Conservation (phyloP, 768 basidiomycete genomes). For the Amanita muscaria region DNA sequence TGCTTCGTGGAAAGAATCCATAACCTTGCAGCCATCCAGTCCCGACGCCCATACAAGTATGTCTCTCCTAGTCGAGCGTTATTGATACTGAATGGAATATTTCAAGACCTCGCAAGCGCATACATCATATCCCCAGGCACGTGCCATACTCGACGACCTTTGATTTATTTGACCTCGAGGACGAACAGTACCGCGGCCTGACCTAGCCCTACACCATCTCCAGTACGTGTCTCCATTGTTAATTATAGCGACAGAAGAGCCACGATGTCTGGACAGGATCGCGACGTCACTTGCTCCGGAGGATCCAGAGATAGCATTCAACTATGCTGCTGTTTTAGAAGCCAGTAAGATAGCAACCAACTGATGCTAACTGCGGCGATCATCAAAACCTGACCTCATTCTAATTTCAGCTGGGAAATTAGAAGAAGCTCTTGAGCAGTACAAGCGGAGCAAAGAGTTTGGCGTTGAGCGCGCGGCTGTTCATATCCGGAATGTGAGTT, state of each 20-base stretch:
- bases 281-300: constrained; percentile 78
- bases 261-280: constrained; percentile 44
- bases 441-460: constrained; percentile 67
- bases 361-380: not conserved
- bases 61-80: constrained; percentile 19
- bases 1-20: constrained; percentile 78
- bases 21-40: constrained; percentile 71
- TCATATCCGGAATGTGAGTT: constrained; percentile 73
- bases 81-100: constrained; percentile 14
- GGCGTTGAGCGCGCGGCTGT: constrained; percentile 78
- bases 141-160: constrained; percentile 5
- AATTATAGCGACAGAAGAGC: constrained; percentile 21
- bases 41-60: constrained; percentile 83
- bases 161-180: constrained; percentile 9
- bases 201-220: constrained; percentile 80
- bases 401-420: constrained; percentile 56
- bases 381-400: constrained; percentile 14
- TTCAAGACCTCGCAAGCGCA: constrained; percentile 76
- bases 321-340: constrained; percentile 85
- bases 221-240: constrained; percentile 36
- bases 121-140: constrained; percentile 66
- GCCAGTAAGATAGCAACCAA: constrained; percentile 58
- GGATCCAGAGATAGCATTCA: constrained; percentile 89
- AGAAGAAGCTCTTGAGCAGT: constrained; percentile 73
- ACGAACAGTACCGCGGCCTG: constrained; percentile 66